A percentile compares a stretch with the other conserved stretches of the same genome.
These are phyloP conservation scores for Andalucia godoyi DNA, from an alignment of 78 protist genomes.

Conservation along the genomic window DNA sequence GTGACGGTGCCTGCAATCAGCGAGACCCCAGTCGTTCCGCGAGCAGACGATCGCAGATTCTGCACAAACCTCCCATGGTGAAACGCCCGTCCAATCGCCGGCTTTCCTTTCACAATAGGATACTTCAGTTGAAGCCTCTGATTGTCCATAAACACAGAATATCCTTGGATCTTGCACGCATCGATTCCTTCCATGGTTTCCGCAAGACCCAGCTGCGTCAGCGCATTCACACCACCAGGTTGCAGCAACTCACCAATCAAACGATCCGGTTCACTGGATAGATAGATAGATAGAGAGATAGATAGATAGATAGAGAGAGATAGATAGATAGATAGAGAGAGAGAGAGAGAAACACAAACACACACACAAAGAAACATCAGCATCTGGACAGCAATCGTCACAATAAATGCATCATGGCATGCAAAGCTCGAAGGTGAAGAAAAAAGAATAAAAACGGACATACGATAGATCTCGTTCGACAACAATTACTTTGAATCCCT, in stretches of 20 bases:
- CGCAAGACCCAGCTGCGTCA: slow-evolving; percentile 43
- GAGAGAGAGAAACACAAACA: too few species aligned
- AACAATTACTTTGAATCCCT: slow-evolving; percentile 48
- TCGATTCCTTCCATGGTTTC: slow-evolving; percentile 50
- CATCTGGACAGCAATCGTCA: too few species aligned
- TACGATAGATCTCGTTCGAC: slow-evolving; percentile 52
- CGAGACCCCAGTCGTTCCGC: background rate
- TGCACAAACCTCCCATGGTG: slow-evolving; percentile 64
- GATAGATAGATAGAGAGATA: too few species aligned
- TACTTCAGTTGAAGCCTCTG: slow-evolving; percentile 21
- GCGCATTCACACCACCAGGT: slow-evolving; percentile 62
- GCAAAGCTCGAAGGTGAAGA: too few species aligned
- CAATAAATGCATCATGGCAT: too few species aligned
- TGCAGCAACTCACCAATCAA: slow-evolving; percentile 76
- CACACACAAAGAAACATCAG: too few species aligned
- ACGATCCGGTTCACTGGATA: slow-evolving; percentile 58
- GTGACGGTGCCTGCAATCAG: background rate
- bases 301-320: too few species aligned
- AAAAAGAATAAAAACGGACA: too few species aligned
- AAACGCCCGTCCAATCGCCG: slow-evolving; percentile 38
- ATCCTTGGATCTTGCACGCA: slow-evolving; percentile 23
- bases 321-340: too few species aligned
- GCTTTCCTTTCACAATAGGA: too few species aligned
- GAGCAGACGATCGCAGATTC: slow-evolving; percentile 40
- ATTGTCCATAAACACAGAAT: slow-evolving; percentile 19